These are phyloP conservation scores for Termitomyces sp. DNA, from an alignment of 768 basidiomycete genomes.

Conservation along the genomic window DNA sequence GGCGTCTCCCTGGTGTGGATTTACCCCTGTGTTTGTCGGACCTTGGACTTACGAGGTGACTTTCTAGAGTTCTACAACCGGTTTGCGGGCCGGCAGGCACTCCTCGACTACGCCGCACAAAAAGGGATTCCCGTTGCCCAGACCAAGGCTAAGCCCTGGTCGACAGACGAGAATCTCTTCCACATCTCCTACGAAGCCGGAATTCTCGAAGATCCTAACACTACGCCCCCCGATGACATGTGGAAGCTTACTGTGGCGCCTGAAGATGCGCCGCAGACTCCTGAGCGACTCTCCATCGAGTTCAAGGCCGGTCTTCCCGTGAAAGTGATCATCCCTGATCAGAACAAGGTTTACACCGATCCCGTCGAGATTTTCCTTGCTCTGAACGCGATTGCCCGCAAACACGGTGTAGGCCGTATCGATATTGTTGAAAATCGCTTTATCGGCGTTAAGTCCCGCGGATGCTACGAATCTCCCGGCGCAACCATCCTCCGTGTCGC, in stretches of 20 bases:
- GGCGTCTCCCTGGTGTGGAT: constrained; percentile 83
- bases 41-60: neutral
- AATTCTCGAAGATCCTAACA: constrained; percentile 95
- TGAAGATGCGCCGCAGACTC: constrained; percentile 70
- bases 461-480: constrained; percentile 98
- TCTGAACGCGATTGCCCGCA: constrained; percentile 87
- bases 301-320: constrained; percentile 85
- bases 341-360: constrained; percentile 71
- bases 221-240: constrained; percentile 93
- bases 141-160: constrained; percentile 97
- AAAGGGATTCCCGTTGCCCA: constrained; percentile 91
- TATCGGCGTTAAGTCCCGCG: constrained; percentile 98
- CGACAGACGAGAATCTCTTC: constrained; percentile 99
- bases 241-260: constrained; percentile 93
- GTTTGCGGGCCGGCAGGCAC: constrained; percentile 91
- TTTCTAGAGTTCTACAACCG: constrained; percentile 88
- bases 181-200: constrained; percentile 99
- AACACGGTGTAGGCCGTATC: constrained; percentile 94
- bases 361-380: constrained; percentile 89
- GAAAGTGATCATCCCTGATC: constrained; percentile 60
- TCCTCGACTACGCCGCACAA: constrained; percentile 83
- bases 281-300: constrained; percentile 80
- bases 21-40: neutral
- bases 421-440: constrained; percentile 99
- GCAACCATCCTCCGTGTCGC: constrained; percentile 94